Percentiles rank a stretch among this genome's conserved stretches.
These are phyloP conservation scores for Omphalea diandra DNA, from an alignment of 441 rosid species.

Conservation along the genomic window DNA sequence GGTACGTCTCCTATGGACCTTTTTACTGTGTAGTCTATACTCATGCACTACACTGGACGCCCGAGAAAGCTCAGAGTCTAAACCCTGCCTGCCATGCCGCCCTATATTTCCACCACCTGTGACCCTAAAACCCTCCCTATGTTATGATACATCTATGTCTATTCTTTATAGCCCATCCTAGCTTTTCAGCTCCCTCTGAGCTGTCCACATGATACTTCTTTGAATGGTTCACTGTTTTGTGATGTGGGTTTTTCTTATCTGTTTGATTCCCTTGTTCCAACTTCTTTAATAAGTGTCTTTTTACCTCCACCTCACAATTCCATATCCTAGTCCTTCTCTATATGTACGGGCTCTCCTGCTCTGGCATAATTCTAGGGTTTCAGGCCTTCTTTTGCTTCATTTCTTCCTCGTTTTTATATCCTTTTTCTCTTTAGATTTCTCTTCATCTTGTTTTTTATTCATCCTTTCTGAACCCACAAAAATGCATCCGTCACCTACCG, in stretches of 20 bases:
- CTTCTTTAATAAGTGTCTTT: constrained; percentile 19
- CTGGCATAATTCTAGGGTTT: no score
- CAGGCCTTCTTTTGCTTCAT: no score
- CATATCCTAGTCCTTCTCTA: rapidly evolving
- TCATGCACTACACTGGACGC: constrained; percentile 10
- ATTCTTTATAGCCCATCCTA: constrained; percentile 14
- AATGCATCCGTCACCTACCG: no score
- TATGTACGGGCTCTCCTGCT: no score
- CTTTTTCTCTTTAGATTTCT: no score
- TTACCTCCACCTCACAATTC: no score
- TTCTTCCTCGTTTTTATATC: no score
- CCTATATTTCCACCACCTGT: constrained; percentile 40
- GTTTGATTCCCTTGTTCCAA: constrained; percentile 16
- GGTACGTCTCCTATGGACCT: constrained; percentile 3
- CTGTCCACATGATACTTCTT: constrained; percentile 40
- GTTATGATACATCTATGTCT: constrained; percentile 21
- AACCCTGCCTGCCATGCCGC: constrained; percentile 35
- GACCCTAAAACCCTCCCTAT: constrained; percentile 8
- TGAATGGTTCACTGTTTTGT: constrained; percentile 31
- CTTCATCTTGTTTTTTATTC: no score
- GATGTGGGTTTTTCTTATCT: constrained; percentile 15
- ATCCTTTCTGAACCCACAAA: no score
- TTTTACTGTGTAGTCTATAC: not conserved
- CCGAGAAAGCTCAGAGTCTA: not conserved
- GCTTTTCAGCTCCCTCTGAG: constrained; percentile 36